Evolutionary conservation across 257 asterid genomes (phyloP).

Genomic region (Hygrophila difformis): DNA sequence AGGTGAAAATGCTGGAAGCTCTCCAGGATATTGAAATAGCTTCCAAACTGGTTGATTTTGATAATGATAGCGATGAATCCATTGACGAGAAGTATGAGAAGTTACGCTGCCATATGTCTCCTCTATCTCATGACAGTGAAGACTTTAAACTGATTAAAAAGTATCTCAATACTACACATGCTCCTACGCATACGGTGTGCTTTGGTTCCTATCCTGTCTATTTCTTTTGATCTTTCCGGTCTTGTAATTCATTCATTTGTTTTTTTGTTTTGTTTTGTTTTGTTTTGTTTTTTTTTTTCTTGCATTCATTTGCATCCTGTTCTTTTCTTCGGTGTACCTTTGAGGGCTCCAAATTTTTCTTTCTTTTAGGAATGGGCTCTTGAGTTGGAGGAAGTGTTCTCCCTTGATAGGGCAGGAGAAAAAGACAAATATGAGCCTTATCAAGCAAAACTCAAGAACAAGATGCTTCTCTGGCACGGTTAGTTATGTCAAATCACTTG

Average conservation of each 20-base stretch:
- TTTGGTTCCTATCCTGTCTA: conserved; percentile 14
- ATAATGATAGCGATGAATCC: conserved; percentile 50
- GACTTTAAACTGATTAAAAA: conserved; percentile 72
- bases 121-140: conserved; percentile 72
- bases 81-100: conserved; percentile 80
- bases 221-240: background rate
- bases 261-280: background rate
- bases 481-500: conserved; percentile 22
- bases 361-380: conserved; percentile 76
- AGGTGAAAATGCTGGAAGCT: conserved; percentile 99
- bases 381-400: conserved; percentile 86
- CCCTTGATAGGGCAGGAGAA: conserved; percentile 86
- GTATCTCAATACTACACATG: conserved; percentile 82
- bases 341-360: background rate
- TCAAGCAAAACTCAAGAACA: conserved; percentile 70
- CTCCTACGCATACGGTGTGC: conserved; percentile 91
- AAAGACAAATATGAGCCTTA: conserved; percentile 64
- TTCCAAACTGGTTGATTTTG: conserved; percentile 82
- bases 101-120: conserved; percentile 63
- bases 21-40: conserved; percentile 98
- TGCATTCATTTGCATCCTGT: background rate
- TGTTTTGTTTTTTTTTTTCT: background rate
- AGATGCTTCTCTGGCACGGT: conserved; percentile 99
- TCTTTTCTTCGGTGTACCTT: background rate
- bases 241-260: background rate